Percentiles rank a stretch among this genome's conserved stretches.
Conservation (phyloP, 164 flowering plant genomes). For the Stephania japonica region DNA sequence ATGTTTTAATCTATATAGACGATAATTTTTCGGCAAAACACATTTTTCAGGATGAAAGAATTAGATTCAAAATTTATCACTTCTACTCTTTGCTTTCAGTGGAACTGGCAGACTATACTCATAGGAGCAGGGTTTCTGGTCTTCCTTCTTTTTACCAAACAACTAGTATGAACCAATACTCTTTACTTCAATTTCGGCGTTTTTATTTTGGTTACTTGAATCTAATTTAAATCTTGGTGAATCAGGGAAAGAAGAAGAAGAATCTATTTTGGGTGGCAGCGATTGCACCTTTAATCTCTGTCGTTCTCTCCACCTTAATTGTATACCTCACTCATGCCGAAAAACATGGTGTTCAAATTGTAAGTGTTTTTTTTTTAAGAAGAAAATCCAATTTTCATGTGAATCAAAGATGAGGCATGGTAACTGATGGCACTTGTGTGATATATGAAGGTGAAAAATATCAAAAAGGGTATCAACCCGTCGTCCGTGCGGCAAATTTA, state of each 20-base stretch:
- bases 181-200: neutral
- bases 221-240: conserved; percentile 14
- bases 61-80: neutral
- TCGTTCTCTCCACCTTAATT: conserved; percentile 66
- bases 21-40: neutral
- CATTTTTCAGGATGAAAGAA: neutral
- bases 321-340: conserved; percentile 82
- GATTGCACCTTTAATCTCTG: conserved; percentile 84
- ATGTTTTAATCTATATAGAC: no score
- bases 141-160: conserved; percentile 68
- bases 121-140: conserved; percentile 65
- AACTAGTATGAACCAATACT: conserved; percentile 46
- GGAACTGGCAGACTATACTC: conserved; percentile 93
- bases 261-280: conserved; percentile 87
- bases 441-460: conserved; percentile 53
- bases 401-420: neutral
- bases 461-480: conserved; percentile 71
- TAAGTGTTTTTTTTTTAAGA: conserved; percentile 37
- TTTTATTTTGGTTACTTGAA: neutral
- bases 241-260: conserved; percentile 83
- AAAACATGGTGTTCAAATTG: conserved; percentile 73
- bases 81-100: conserved; percentile 42
- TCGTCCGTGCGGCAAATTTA: conserved; percentile 52
- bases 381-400: neutral
- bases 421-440: conserved; percentile 10